Conservation (phyloP, 73 alveolate genomes). For the Uronychia setigera region DNA sequence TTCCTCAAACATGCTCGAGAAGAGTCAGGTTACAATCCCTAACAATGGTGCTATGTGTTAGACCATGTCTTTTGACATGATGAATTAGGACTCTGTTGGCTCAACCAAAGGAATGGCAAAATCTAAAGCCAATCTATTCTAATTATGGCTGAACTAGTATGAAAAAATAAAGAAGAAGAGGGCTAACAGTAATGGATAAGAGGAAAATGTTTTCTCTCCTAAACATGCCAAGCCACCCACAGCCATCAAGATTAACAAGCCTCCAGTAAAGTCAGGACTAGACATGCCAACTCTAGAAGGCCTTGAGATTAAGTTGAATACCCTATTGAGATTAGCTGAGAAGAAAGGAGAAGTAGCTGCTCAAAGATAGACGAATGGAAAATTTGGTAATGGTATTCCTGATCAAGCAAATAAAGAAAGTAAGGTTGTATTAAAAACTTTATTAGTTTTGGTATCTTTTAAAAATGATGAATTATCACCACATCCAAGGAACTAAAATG, state of each 20-base stretch:
- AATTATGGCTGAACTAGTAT: neutral
- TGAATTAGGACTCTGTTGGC: neutral
- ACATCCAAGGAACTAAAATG: too few species aligned
- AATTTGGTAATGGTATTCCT: too few species aligned
- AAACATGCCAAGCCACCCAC: constrained; percentile 1
- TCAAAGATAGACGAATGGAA: too few species aligned
- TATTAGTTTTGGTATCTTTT: too few species aligned
- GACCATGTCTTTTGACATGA: neutral
- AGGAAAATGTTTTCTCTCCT: neutral
- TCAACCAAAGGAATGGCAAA: neutral
- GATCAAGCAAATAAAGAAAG: too few species aligned
- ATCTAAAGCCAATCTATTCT: neutral
- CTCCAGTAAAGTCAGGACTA: neutral
- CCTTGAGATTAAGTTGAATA: neutral
- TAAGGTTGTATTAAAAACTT: too few species aligned
- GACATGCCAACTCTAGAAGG: neutral
- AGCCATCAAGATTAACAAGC: neutral
- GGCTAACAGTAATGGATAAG: neutral
- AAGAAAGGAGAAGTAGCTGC: neutral
- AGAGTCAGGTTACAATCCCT: neutral
- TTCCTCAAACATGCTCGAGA: neutral
- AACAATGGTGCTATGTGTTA: neutral
- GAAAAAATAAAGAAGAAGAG: neutral
- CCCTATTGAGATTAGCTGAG: neutral
- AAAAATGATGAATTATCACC: too few species aligned